Evolutionary conservation across 257 asterid genomes (phyloP).

Genomic region (Przewalskia tangutica): DNA sequence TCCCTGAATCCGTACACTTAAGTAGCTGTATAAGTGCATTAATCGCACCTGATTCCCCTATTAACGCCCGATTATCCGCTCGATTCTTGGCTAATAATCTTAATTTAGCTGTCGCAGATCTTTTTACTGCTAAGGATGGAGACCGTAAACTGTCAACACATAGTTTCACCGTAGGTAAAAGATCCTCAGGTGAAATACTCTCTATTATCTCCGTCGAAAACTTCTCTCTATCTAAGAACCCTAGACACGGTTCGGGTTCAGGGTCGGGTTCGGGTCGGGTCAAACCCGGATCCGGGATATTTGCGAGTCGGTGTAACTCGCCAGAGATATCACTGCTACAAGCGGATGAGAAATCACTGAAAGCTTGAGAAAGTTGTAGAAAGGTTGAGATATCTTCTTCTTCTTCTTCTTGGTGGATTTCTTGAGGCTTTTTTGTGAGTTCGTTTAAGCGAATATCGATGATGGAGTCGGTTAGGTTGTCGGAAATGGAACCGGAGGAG

Average conservation of each 20-base stretch:
- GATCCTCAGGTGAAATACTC: constrained; percentile 83
- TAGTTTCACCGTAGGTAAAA: constrained; percentile 77
- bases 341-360: constrained; percentile 77
- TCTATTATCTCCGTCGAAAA: constrained; percentile 87
- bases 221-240: constrained; percentile 58
- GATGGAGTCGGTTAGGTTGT: constrained; percentile 60
- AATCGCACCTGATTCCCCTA: constrained; percentile 84
- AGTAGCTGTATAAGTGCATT: constrained; percentile 69
- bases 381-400: neutral
- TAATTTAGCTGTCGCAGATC: constrained; percentile 87
- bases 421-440: constrained; percentile 37
- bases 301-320: constrained; percentile 77
- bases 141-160: constrained; percentile 69
- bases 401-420: constrained; percentile 12
- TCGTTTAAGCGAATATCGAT: constrained; percentile 67
- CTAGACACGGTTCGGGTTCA: constrained; percentile 75
- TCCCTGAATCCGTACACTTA: constrained; percentile 60
- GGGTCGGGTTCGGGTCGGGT: constrained; percentile 40
- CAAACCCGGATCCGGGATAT: constrained; percentile 24
- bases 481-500: constrained; percentile 27
- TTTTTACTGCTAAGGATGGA: constrained; percentile 48
- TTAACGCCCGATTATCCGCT: constrained; percentile 77
- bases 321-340: constrained; percentile 91
- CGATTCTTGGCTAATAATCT: constrained; percentile 71
- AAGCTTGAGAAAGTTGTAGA: constrained; percentile 53